These are phyloP conservation scores for Xylariaceae sp. DNA, from an alignment of 2,329 filamentous ascomycete genomes.

Conservation along the genomic window DNA sequence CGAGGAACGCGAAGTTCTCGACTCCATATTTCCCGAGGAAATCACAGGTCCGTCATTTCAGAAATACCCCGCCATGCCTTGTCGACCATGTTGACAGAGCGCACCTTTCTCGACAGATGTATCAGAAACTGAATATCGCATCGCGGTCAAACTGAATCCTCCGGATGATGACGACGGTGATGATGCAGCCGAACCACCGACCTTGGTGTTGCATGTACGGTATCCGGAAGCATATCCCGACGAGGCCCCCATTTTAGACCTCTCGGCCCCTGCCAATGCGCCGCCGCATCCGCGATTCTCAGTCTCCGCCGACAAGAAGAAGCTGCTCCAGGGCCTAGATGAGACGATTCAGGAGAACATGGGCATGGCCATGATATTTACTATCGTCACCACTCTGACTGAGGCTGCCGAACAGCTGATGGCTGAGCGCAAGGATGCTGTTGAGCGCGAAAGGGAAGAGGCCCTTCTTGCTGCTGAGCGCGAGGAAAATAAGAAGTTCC, in stretches of 20 bases:
- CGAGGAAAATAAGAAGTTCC: slow-evolving; percentile 95
- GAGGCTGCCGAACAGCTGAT: slow-evolving; percentile 88
- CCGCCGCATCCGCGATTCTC: slow-evolving; percentile 71
- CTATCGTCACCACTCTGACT: slow-evolving; percentile 81
- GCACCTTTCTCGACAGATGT: slow-evolving; percentile 59
- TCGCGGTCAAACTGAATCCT: slow-evolving; percentile 81
- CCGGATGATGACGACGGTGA: slow-evolving; percentile 62
- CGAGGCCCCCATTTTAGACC: slow-evolving; percentile 76
- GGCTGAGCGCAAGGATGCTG: slow-evolving; percentile 65
- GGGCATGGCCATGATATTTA: slow-evolving; percentile 97
- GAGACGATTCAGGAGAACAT: slow-evolving; percentile 86
- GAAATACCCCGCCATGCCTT: slow-evolving; percentile 9
- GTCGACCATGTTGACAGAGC: slow-evolving; percentile 2
- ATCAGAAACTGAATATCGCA: slow-evolving; percentile 83
- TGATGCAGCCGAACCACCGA: slow-evolving; percentile 62
- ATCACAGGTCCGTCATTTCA: slow-evolving; percentile 70
- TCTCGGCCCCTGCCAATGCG: slow-evolving; percentile 70
- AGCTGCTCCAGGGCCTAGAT: slow-evolving; percentile 67
- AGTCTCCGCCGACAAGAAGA: slow-evolving; percentile 74
- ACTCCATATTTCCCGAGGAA: slow-evolving; percentile 97
- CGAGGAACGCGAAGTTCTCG: slow-evolving; percentile 95
- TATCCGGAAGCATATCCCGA: slow-evolving; percentile 94
- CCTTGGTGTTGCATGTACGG: slow-evolving; percentile 77
- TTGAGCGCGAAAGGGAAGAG: slow-evolving; percentile 57
- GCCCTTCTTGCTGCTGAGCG: slow-evolving; percentile 62